phyloP scores from a whole-genome alignment of 768 basidiomycete genomes.

The Lactarius sp. region DNA sequence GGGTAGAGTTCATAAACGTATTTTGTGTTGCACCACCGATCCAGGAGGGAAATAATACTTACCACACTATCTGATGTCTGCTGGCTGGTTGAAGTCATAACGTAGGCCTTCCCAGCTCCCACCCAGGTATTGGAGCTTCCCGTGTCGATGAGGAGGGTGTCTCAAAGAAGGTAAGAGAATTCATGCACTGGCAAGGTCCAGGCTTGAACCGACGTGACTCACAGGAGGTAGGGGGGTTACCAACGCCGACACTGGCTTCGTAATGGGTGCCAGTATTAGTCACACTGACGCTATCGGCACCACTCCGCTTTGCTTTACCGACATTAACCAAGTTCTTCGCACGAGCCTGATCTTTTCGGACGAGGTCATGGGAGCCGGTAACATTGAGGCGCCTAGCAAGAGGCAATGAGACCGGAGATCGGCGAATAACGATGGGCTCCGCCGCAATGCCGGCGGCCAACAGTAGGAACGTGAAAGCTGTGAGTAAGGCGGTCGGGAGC shows the following conservation, averaged over 20 bases:
- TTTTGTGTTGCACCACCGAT: not conserved
- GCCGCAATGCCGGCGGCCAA: conserved; percentile 14
- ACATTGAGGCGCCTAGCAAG: conserved; percentile 53
- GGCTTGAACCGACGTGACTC: conserved; percentile 22
- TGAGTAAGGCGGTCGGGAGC: conserved; percentile 27
- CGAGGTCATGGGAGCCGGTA: conserved; percentile 45
- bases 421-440: conserved; percentile 28
- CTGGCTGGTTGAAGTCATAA: conserved; percentile 44
- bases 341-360: conserved; percentile 49
- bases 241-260: conserved; percentile 39
- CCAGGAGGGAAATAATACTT: conserved; percentile 26
- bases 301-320: conserved; percentile 34
- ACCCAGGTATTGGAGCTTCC: no score
- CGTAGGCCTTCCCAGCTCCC: conserved; percentile 46
- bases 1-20: not conserved
- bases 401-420: conserved; percentile 37
- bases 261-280: conserved; percentile 43
- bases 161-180: conserved; percentile 31
- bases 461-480: conserved; percentile 24
- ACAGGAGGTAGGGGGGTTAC: conserved; percentile 53
- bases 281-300: conserved; percentile 27
- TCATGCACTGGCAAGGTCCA: no score
- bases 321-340: conserved; percentile 40
- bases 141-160: conserved; percentile 33
- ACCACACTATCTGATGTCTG: conserved; percentile 47